Evolutionary conservation across 441 rosid genomes (phyloP).

Genomic region (Bruguiera hainesii): DNA sequence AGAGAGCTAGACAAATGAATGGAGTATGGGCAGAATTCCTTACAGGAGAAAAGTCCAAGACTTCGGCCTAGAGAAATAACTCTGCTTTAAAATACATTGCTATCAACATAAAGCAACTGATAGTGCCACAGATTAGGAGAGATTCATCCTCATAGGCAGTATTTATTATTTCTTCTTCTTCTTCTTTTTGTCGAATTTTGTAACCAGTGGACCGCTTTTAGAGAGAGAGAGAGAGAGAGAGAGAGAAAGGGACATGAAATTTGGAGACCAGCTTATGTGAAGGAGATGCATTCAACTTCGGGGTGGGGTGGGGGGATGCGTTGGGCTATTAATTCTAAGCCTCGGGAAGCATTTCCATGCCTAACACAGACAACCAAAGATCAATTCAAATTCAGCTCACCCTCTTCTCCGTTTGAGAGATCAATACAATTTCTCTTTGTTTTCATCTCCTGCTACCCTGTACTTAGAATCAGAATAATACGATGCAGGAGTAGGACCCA

Average conservation of each 20-base stretch:
- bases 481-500: not conserved
- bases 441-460: not conserved
- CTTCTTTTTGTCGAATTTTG: not conserved
- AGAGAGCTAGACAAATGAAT: too few species aligned
- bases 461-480: slow-evolving; percentile 2
- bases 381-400: too few species aligned
- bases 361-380: not conserved
- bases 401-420: not conserved
- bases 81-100: too few species aligned
- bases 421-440: not conserved
- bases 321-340: not conserved
- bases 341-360: not conserved
- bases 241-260: not conserved
- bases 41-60: too few species aligned
- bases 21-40: too few species aligned
- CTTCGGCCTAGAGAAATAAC: too few species aligned
- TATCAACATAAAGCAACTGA: too few species aligned
- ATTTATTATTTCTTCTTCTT: not conserved
- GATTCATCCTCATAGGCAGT: too few species aligned
- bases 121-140: too few species aligned
- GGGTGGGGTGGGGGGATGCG: too few species aligned
- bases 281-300: not conserved
- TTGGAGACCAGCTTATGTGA: not conserved
- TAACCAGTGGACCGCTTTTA: not conserved
- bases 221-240: not conserved